These are phyloP conservation scores for Hypericum androsaemum DNA, from an alignment of 345 rosid species.

Conservation along the genomic window DNA sequence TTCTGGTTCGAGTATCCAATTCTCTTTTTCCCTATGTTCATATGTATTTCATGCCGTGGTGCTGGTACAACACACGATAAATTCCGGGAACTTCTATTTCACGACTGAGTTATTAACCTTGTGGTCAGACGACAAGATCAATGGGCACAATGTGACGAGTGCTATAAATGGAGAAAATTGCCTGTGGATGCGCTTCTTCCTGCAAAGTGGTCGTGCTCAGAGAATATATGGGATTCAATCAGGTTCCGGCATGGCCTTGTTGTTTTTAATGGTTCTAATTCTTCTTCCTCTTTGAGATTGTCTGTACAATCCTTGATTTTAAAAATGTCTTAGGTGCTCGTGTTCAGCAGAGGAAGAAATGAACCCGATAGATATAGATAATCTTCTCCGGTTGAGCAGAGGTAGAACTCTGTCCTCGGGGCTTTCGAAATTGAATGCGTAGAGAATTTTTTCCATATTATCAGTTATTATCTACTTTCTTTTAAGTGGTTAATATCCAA, in stretches of 20 bases:
- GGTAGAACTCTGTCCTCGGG: constrained; percentile 30
- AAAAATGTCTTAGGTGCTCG: constrained; percentile 34
- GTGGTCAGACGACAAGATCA: constrained; percentile 50
- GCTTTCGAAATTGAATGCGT: constrained; percentile 1
- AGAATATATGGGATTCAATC: constrained; percentile 62
- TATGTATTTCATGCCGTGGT: too few species aligned
- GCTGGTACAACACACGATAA: too few species aligned
- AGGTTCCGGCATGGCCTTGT: constrained; percentile 27
- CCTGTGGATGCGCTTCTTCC: constrained; percentile 64
- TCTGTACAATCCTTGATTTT: too few species aligned
- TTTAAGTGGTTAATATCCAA: neutral
- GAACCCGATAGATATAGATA: constrained; percentile 51
- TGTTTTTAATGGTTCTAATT: neutral
- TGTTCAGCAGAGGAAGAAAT: constrained; percentile 64
- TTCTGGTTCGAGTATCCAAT: too few species aligned
- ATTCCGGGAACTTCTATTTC: too few species aligned
- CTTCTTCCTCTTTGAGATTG: neutral
- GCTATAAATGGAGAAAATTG: constrained; percentile 80
- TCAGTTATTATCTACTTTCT: too few species aligned
- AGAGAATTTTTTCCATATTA: neutral
- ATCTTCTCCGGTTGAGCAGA: constrained; percentile 36
- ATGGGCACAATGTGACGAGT: constrained; percentile 84
- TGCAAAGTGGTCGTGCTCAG: constrained; percentile 62
- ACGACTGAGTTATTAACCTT: too few species aligned
- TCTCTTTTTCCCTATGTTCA: too few species aligned